Base-by-base conservation (phyloP, 192 early-diverging fungal species). In the Coemansia sp. region DNA sequence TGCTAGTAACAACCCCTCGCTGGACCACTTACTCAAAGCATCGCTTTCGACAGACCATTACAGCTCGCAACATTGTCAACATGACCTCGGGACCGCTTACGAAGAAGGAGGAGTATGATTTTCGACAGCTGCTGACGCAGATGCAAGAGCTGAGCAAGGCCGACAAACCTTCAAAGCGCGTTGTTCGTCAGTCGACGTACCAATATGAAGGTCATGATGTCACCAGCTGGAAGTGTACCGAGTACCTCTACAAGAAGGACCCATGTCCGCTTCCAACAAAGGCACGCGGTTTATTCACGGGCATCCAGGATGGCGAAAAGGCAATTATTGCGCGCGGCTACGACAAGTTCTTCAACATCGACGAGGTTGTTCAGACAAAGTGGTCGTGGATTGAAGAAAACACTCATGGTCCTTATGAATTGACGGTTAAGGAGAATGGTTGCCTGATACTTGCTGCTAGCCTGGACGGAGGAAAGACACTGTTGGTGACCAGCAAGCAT, bases 361-460 rank as follows among this genome's bases (percentile, higher is more conserved):
- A 75, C 14, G 92, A 93, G 54, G 85, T 88, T 14, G 21, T 68
- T 7, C 68, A 63, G 28, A 91, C 89, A 7, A 82, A 78, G 62
- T 88, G 87, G 83, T 59, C 67, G 2, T 80, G 76, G 57, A 71
- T 98, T 26, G 67, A 75, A 28, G 56, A 47, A 2, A 49, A 91
- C 26, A 95, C 94, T 0, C 41, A 57, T 9, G 92, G 91, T 0
- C 96, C 96, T 2, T 98, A 93, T 67, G 90, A 98, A 73, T 76
- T 96, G 25, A 94, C 93, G 0, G 82, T 93, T 24, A 98, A 98
- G 80, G 96, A 98, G 71, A 95, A 98, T 69, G 96, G 96, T 10
- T 98, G 95, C 68, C 89, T 98, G 62, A 95, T 96, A 58, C 90
- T 94, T 28, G 88, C 92, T 44, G 69, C 90, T 3, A 88, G 85